Percentiles rank a stretch among this genome's conserved stretches.
Evolutionary conservation across 768 basidiomycete species (phyloP).

Genomic region (Podaxis mareebaensis): DNA sequence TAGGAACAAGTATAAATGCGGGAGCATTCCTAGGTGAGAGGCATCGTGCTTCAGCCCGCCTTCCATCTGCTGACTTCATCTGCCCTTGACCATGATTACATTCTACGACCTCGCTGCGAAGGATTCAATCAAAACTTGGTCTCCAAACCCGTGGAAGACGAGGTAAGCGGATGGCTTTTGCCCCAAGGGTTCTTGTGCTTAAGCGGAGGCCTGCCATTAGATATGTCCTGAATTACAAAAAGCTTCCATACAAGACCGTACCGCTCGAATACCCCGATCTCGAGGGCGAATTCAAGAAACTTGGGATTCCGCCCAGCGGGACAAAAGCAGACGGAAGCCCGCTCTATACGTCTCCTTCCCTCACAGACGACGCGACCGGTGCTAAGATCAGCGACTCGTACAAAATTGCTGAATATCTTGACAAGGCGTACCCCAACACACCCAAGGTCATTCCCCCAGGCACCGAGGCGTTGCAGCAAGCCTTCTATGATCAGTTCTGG

Average conservation of each 20-base stretch:
- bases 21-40: not conserved
- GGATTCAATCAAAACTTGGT: conserved; percentile 27
- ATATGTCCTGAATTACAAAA: conserved; percentile 37
- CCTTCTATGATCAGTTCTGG: conserved; percentile 30
- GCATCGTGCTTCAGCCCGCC: not conserved
- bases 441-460: conserved; percentile 30
- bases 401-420: conserved; percentile 51
- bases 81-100: conserved; percentile 24
- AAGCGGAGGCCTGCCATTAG: conserved; percentile 15
- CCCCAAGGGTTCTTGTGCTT: not conserved
- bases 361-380: conserved; percentile 46
- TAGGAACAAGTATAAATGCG: not conserved
- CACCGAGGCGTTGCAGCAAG: conserved; percentile 38
- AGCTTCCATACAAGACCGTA: conserved; percentile 42
- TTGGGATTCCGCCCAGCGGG: conserved; percentile 37
- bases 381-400: conserved; percentile 41
- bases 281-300: conserved; percentile 30
- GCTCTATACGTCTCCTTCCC: conserved; percentile 49
- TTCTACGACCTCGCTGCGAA: conserved; percentile 38
- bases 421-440: conserved; percentile 46
- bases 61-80: no score
- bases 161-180: conserved; percentile 22
- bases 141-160: conserved; percentile 32
- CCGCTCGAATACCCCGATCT: conserved; percentile 58
- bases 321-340: conserved; percentile 31